phyloP scores from a whole-genome alignment of 805 yeast species.

The Kazachstania martiniae region DNA sequence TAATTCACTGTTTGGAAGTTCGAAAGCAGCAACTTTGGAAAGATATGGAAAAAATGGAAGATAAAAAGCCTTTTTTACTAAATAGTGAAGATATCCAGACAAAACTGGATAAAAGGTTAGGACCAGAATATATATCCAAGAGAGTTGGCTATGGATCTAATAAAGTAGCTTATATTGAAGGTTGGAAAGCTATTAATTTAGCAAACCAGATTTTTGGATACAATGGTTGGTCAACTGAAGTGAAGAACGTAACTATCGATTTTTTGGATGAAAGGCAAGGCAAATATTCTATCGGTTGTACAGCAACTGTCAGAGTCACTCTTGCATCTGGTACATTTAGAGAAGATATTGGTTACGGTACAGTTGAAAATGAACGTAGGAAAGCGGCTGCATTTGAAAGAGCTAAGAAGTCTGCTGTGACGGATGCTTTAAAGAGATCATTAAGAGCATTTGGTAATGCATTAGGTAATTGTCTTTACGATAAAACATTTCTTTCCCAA shows the following conservation, averaged over 20 bases:
- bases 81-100: conserved; percentile 27
- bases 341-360: conserved; percentile 83
- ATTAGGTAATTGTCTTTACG: conserved; percentile 76
- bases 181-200: conserved; percentile 70
- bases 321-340: conserved; percentile 67
- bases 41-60: conserved; percentile 13
- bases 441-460: conserved; percentile 75
- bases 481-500: conserved; percentile 47
- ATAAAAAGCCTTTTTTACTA: conserved; percentile 9
- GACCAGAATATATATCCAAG: conserved; percentile 69
- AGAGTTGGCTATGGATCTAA: conserved; percentile 68
- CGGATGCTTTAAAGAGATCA: conserved; percentile 74
- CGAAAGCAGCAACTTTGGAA: not conserved
- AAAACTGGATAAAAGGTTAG: conserved; percentile 39
- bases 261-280: conserved; percentile 56
- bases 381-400: conserved; percentile 74
- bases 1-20: too few species aligned
- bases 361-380: conserved; percentile 59
- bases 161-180: conserved; percentile 65
- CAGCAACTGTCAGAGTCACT: conserved; percentile 63
- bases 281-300: conserved; percentile 52
- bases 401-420: conserved; percentile 73
- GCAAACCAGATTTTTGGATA: conserved; percentile 79
- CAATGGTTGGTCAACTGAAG: conserved; percentile 74
- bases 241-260: conserved; percentile 55